Base-by-base conservation (phyloP, 75 land plant genomes). In the Cupressus sempervirens region DNA sequence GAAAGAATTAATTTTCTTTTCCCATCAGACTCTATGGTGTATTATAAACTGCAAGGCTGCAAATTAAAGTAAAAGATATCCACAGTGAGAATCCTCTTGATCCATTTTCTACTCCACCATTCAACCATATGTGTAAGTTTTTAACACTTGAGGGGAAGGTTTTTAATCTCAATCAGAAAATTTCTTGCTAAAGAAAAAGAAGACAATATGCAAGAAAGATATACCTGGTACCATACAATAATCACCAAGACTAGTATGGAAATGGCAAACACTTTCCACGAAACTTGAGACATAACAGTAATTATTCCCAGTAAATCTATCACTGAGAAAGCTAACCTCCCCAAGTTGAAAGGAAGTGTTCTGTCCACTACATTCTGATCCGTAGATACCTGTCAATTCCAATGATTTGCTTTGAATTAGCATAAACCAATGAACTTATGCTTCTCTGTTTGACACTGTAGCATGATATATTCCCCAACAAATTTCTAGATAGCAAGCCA, bases 281-380 rank as follows among this genome's bases (percentile, higher is more conserved):
- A 67, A 32, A 89, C 87, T 40, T 80, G 53, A 50, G 81, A 50
- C 45, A 79, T 89, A 43, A 90, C 90, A 6, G 74, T 76, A 41
- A 90, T n/a, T 35, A 80, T 86, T 6, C 86, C 83, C 3, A 86
- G 76, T 14, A 83, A 26, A 79, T 84, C 67, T 43, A 89, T 82
- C 20, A 30, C 67, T 3, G 73, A 10, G 23, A 68, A 82, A 56
- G 89, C 50, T 41, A 92, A 36, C 72, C 90, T 89, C n/a, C 87
- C 94, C 20, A 94, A 38, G 75, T 89, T 87, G 90, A 89, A 91
- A 1, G 92, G 94, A 32, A 93, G 89, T 46, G 86, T 87, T 32
- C 89, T 88, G 84, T 96, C 98, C 80, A 96, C 85, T 8, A 84
- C 80, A 72, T 87, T 90, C 84, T 96, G 98, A 87, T 96, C 98